Base-by-base conservation (phyloP, 2,329 filamentous ascomycete genomes). In the Mycosphaerelloides madeirae region DNA sequence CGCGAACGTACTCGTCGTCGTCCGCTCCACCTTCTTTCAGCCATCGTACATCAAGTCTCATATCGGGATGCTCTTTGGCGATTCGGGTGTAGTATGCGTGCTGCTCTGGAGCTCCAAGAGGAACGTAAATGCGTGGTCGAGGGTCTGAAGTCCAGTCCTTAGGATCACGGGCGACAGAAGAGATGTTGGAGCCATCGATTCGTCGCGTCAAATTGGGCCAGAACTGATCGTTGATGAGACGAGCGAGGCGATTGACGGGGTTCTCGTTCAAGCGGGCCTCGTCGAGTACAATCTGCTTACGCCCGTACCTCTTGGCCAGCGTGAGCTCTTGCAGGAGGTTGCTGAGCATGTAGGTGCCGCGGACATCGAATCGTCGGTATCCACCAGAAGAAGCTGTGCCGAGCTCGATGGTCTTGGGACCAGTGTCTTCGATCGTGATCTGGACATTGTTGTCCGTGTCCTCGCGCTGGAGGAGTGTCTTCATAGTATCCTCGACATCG, bases 121-220 rank as follows among this genome's bases (percentile, higher is more conserved):
- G 93, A 15, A 98, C 77, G 65, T 98, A 98, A 54, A 98, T 94
- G 38, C 93, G 82, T 2, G 91, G 91, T 13, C 87, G 80, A 5
- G 89, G 90, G 59, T 97, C 85, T 45, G 78, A 77, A 2, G 90
- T 97, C 88, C 90, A 95, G 66, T 97, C 91, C 68, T 98, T 97
- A 32, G 91, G 87, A 62, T 98, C 93, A 52, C 75, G 80, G 15
- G 87, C 93, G 14, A 93, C 91, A 53, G 88, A 74, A 47, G 90
- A 87, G 57, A 98, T 87, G 61, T 82, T 87, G 34, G 84, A 87
- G 8, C 83, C 87, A 68, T 98, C 93, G 55, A 97, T 95, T 9
- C 86, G 80, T 48, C 93, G 79, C 3, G 91, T 97, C 54, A 98
- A 69, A 5, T 86, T 87, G 49, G 88, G 83, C 93, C 93, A 98